Conservation (phyloP, 441 rosid genomes). For the Biscutella laevigata region DNA sequence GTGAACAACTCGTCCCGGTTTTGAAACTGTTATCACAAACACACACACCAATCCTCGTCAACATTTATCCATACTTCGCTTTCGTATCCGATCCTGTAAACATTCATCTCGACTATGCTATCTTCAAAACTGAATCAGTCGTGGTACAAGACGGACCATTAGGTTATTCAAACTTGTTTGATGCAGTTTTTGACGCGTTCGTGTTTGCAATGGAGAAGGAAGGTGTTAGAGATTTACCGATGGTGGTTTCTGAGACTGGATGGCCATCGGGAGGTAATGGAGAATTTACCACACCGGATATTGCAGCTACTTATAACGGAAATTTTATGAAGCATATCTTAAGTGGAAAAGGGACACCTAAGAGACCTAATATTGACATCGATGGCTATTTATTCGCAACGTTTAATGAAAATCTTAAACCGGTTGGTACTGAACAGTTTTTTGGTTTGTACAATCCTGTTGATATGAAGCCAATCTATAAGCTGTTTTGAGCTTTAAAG, state of each 20-base stretch:
- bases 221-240: not conserved
- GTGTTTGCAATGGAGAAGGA: conserved; percentile 23
- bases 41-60: conserved; percentile 6
- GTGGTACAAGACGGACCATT: conserved; percentile 11
- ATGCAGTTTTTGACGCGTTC: conserved; percentile 16
- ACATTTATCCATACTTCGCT: conserved; percentile 17
- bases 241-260: conserved; percentile 17
- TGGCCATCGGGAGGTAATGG: conserved; percentile 30
- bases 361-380: conserved; percentile 11
- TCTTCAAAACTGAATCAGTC: not conserved
- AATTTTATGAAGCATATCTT: conserved; percentile 20
- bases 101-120: conserved; percentile 15
- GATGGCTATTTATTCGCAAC: conserved; percentile 20
- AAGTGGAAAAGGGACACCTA: conserved; percentile 24
- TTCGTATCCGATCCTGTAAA: conserved; percentile 1
- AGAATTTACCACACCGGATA: conserved; percentile 6
- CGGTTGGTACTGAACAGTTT: conserved; percentile 14
- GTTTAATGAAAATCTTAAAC: conserved; percentile 24
- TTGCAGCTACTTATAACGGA: conserved; percentile 20
- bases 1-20: conserved; percentile 9
- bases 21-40: not conserved
- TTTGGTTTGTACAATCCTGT: conserved; percentile 24
- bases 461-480: conserved; percentile 18
- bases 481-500: conserved; percentile 3
- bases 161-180: conserved; percentile 21